A percentile compares a stretch with the other conserved stretches of the same genome.
Conservation (phyloP, 2,329 filamentous ascomycete genomes). For the Alternaria sp. region DNA sequence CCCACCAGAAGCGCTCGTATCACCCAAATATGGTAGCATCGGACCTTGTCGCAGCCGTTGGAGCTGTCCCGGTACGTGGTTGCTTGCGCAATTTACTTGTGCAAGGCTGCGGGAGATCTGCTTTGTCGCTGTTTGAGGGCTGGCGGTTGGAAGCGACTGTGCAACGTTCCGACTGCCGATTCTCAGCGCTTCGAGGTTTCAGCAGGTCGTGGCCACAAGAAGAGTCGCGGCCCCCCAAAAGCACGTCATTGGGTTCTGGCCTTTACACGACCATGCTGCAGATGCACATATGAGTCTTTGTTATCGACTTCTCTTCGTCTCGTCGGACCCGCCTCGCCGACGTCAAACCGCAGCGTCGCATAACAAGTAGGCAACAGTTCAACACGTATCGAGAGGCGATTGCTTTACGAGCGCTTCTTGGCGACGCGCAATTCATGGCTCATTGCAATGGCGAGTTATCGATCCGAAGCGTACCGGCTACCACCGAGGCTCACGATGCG, state of each 20-base stretch:
- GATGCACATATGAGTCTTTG: not conserved
- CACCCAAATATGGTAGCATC: conserved; percentile 33
- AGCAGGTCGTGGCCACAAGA: conserved; percentile 23
- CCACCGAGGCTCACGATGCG: conserved; percentile 18
- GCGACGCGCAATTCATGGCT: conserved; percentile 4
- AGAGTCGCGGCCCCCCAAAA: conserved; percentile 11
- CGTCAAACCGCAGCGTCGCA: conserved; percentile 1
- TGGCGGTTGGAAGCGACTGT: conserved; percentile 21
- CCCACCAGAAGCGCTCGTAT: conserved; percentile 42
- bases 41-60: conserved; percentile 23
- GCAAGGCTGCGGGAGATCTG: conserved; percentile 14
- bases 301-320: not conserved
- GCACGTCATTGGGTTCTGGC: not conserved
- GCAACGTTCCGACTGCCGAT: conserved; percentile 16
- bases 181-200: conserved; percentile 33
- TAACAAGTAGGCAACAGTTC: not conserved
- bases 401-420: conserved; percentile 1
- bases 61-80: conserved; percentile 20
- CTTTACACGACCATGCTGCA: conserved; percentile 1
- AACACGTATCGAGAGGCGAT: conserved; percentile 6
- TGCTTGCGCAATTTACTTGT: conserved; percentile 26
- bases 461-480: not conserved
- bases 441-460: not conserved
- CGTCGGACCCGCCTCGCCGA: not conserved
- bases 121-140: conserved; percentile 19